phyloP scores from a whole-genome alignment of 768 basidiomycete genomes.

The Trametes gibbosa region DNA sequence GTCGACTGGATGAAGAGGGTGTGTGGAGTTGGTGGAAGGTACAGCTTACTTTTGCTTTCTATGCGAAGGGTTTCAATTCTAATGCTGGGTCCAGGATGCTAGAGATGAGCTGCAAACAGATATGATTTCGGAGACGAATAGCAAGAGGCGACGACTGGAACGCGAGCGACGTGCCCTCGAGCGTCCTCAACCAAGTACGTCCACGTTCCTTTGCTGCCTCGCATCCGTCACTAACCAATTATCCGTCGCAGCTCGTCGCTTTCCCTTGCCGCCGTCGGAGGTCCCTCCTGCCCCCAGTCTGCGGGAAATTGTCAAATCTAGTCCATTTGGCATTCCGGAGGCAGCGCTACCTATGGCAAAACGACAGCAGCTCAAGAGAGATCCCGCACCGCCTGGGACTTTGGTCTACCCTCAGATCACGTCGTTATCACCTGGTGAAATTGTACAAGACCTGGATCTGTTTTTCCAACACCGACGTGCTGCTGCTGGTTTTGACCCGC shows the following conservation, averaged over 20 bases:
- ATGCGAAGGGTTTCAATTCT: constrained; percentile 3
- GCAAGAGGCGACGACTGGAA: constrained; percentile 82
- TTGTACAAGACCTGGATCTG: constrained; percentile 32
- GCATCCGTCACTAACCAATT: neutral
- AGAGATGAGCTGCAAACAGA: constrained; percentile 79
- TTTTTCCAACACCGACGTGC: constrained; percentile 26
- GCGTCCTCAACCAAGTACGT: constrained; percentile 57
- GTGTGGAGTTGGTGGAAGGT: constrained; percentile 95
- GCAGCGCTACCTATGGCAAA: constrained; percentile 19
- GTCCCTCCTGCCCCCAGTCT: constrained; percentile 58
- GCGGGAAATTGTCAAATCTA: constrained; percentile 62
- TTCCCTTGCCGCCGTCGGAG: constrained; percentile 54
- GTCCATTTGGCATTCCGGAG: constrained; percentile 42
- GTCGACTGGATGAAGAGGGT: constrained; percentile 67
- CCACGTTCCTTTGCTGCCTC: neutral
- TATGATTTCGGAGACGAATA: constrained; percentile 87
- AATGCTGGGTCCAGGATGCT: constrained; percentile 47
- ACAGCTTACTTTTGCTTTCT: constrained; percentile 24
- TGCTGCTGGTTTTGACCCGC: constrained; percentile 13
- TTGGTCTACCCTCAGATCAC: constrained; percentile 32
- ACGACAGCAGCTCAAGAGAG: constrained; percentile 15
- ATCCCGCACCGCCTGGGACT: constrained; percentile 2
- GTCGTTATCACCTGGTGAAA: constrained; percentile 29
- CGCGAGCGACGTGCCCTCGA: constrained; percentile 80
- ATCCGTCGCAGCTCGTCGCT: constrained; percentile 48